phyloP scores from a whole-genome alignment of 1,139 yeast species.

The Debaryomyces singareniensis region DNA sequence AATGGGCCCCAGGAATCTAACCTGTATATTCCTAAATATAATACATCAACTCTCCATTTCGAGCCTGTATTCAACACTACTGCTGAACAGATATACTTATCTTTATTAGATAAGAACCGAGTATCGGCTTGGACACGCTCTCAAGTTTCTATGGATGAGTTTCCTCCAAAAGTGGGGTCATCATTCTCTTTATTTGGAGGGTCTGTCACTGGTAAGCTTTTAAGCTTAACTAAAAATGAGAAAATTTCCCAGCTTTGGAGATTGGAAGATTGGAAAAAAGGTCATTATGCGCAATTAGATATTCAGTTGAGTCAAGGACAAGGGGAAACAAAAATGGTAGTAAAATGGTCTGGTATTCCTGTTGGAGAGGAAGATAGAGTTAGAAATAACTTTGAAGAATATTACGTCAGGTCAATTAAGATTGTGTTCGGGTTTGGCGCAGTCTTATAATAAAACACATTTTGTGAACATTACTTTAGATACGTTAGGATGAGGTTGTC shows the following conservation, averaged over 20 bases:
- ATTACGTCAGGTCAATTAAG: conserved; percentile 83
- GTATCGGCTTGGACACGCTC: conserved; percentile 90
- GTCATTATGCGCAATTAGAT: conserved; percentile 66
- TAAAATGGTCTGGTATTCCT: conserved; percentile 85
- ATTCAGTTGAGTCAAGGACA: conserved; percentile 68
- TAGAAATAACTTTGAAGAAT: conserved; percentile 76
- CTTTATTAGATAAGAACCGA: conserved; percentile 69
- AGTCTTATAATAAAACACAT: conserved; percentile 38
- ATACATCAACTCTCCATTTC: conserved; percentile 72
- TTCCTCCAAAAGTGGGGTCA: conserved; percentile 54
- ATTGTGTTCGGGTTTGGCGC: conserved; percentile 90
- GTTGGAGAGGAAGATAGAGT: conserved; percentile 95
- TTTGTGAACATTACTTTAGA: background rate
- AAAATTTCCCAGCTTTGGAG: conserved; percentile 78
- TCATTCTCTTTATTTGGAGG: conserved; percentile 78
- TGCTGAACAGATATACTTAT: conserved; percentile 74
- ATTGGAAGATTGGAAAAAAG: conserved; percentile 78
- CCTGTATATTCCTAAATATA: conserved; percentile 50
- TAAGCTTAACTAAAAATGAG: conserved; percentile 51
- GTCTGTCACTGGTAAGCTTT: conserved; percentile 68
- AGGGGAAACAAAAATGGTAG: conserved; percentile 76
- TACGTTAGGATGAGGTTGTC: background rate
- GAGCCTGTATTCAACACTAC: conserved; percentile 82
- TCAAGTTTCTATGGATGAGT: conserved; percentile 48
- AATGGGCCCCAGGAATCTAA: conserved; percentile 10